Percentiles rank a stretch among this genome's conserved stretches.
Evolutionary conservation across 768 basidiomycete species (phyloP).

Genomic region (Phaffia tasmanica): DNA sequence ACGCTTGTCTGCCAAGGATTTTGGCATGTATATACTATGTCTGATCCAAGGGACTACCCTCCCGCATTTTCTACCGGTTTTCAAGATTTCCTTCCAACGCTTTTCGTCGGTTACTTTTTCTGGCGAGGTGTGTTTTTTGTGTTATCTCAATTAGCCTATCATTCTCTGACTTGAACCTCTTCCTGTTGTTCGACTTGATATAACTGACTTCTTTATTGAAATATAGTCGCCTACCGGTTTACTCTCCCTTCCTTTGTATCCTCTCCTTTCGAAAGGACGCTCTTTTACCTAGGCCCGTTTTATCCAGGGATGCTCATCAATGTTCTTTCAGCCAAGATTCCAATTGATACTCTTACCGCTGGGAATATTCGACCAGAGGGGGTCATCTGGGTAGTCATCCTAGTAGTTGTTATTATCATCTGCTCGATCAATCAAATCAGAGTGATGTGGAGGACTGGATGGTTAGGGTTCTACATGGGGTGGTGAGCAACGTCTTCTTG

Average conservation of each 20-base stretch:
- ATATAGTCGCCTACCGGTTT: constrained; percentile 53
- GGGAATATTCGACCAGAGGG: constrained; percentile 60
- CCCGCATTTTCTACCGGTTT: constrained; percentile 65
- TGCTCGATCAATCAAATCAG: constrained; percentile 63
- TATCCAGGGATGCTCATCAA: constrained; percentile 71
- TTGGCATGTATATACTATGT: constrained; percentile 74
- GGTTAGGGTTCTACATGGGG: constrained; percentile 60
- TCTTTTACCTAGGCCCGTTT: constrained; percentile 65
- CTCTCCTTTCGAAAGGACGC: constrained; percentile 57
- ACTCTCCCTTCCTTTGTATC: constrained; percentile 55
- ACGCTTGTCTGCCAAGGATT: constrained; percentile 42
- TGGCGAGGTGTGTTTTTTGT: constrained; percentile 45
- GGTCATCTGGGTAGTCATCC: constrained; percentile 55
- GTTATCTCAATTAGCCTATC: not conserved
- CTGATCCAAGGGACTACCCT: constrained; percentile 56
- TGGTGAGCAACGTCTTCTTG: constrained; percentile 48
- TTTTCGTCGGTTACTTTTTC: constrained; percentile 68
- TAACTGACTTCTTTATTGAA: not conserved
- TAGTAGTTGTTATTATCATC: constrained; percentile 51
- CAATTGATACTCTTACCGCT: constrained; percentile 62
- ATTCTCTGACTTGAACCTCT: not conserved
- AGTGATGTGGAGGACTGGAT: constrained; percentile 75
- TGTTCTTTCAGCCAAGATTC: constrained; percentile 58
- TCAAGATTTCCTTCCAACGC: constrained; percentile 59
- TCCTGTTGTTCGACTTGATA: not conserved